These are phyloP conservation scores for Corymbia maculata DNA, from an alignment of 345 rosid genomes.

Conservation along the genomic window DNA sequence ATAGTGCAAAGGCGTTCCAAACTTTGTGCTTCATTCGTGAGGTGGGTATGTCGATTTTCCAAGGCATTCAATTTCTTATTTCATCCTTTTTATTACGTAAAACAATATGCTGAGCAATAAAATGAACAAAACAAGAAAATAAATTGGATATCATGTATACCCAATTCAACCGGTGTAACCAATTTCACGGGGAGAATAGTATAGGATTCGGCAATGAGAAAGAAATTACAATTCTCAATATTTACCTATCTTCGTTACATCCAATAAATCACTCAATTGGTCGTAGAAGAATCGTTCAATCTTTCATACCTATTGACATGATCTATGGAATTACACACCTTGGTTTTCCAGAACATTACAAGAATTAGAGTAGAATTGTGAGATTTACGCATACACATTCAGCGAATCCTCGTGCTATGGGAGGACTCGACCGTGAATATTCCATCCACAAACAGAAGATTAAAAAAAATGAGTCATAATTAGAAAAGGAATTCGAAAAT, in stretches of 20 bases:
- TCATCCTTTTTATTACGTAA: neutral
- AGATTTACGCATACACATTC: neutral
- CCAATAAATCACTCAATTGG: fast-evolving
- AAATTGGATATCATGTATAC: neutral
- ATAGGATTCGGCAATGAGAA: neutral
- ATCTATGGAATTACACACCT: neutral
- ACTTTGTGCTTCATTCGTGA: neutral
- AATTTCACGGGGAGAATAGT: fast-evolving
- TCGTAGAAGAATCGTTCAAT: fast-evolving
- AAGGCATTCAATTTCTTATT: neutral
- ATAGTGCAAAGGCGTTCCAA: neutral
- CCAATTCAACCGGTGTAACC: neutral
- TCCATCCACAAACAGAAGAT: too few relatives aligned
- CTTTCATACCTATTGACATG: fast-evolving
- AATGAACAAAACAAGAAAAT: too few relatives aligned
- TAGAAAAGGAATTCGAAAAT: fast-evolving
- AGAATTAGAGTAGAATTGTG: neutral
- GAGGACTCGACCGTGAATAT: neutral
- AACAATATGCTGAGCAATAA: neutral
- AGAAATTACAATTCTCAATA: neutral
- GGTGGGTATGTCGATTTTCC: neutral
- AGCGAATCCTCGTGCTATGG: neutral
- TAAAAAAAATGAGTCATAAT: neutral
- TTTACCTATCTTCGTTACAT: fast-evolving
- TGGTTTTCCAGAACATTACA: neutral